These are phyloP conservation scores for Phytopythium sindhum DNA, from an alignment of 352 stramenopile species.

Conservation along the genomic window DNA sequence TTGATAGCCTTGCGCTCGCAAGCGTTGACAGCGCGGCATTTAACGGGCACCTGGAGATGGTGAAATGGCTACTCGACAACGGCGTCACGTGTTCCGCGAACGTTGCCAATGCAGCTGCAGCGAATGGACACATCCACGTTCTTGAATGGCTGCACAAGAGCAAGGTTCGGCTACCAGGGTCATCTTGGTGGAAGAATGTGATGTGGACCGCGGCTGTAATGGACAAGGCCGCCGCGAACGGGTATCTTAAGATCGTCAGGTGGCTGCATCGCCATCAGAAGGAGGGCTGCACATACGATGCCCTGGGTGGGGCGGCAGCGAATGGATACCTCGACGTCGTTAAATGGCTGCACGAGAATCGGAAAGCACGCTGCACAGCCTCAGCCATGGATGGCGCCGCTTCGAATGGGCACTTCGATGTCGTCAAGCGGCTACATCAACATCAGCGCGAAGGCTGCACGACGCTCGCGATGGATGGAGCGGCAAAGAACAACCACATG, in stretches of 20 bases:
- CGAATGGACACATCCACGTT: slow-evolving; percentile 2
- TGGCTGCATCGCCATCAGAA: background rate
- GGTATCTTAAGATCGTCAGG: background rate
- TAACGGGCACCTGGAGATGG: too few relatives aligned
- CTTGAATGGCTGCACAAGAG: slow-evolving; percentile 2
- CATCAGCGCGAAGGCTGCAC: slow-evolving; percentile 20
- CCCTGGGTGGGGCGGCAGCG: background rate
- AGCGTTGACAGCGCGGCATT: too few relatives aligned
- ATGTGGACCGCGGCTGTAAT: too few relatives aligned
- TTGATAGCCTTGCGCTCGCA: background rate
- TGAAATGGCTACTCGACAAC: background rate
- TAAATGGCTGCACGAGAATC: slow-evolving; percentile 7
- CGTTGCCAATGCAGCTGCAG: background rate
- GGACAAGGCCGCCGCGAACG: background rate
- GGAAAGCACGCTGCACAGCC: slow-evolving; percentile 4
- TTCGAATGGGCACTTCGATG: slow-evolving; percentile 20
- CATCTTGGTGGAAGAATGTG: too few relatives aligned
- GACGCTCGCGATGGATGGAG: slow-evolving; percentile 25
- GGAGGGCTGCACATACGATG: background rate
- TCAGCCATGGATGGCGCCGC: slow-evolving; percentile 23
- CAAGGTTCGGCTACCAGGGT: too few relatives aligned
- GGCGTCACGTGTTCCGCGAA: background rate
- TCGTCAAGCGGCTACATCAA: slow-evolving; percentile 25
- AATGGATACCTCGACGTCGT: background rate
- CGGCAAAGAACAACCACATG: slow-evolving; percentile 12